Percentiles rank a stretch among this genome's conserved stretches.
Conservation (phyloP, 1,284 basidiomycete genomes). For the Leccinum colubrinum region DNA sequence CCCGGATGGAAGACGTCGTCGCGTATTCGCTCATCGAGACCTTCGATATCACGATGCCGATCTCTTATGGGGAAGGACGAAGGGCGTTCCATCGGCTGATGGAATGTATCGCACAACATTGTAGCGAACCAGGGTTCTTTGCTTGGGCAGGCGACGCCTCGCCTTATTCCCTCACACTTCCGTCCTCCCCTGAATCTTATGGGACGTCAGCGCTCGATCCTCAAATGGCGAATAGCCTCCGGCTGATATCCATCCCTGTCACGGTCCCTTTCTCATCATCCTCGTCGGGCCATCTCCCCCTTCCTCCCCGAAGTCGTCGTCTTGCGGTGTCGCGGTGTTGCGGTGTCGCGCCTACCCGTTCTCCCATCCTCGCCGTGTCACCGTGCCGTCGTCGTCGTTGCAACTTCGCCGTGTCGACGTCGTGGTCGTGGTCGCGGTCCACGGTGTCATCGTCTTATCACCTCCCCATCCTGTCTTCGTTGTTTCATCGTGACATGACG, state of each 20-base stretch:
- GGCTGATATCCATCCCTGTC: not conserved
- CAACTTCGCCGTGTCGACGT: too few species aligned
- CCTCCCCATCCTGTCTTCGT: too few species aligned
- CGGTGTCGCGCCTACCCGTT: too few species aligned
- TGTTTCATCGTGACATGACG: too few species aligned
- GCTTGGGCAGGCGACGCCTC: conserved; percentile 17
- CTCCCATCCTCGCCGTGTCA: too few species aligned
- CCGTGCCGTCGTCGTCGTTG: too few species aligned
- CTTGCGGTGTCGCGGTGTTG: too few species aligned
- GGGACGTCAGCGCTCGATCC: conserved; percentile 3
- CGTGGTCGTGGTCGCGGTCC: too few species aligned
- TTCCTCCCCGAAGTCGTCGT: too few species aligned
- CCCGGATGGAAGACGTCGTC: conserved; percentile 6
- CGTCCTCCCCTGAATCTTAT: conserved; percentile 14
- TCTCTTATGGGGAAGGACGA: conserved; percentile 14
- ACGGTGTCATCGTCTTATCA: too few species aligned
- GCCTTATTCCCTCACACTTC: conserved; percentile 14
- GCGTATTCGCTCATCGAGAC: conserved; percentile 16
- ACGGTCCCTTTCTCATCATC: too few species aligned
- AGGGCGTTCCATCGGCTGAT: conserved; percentile 18
- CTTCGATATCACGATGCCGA: conserved; percentile 17
- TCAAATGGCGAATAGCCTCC: conserved; percentile 1
- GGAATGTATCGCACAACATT: conserved; percentile 11
- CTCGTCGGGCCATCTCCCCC: too few species aligned
- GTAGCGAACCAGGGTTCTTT: conserved; percentile 20